These are phyloP conservation scores for Coemansia sp. DNA, from an alignment of 192 early-diverging fungal species.

Conservation along the genomic window DNA sequence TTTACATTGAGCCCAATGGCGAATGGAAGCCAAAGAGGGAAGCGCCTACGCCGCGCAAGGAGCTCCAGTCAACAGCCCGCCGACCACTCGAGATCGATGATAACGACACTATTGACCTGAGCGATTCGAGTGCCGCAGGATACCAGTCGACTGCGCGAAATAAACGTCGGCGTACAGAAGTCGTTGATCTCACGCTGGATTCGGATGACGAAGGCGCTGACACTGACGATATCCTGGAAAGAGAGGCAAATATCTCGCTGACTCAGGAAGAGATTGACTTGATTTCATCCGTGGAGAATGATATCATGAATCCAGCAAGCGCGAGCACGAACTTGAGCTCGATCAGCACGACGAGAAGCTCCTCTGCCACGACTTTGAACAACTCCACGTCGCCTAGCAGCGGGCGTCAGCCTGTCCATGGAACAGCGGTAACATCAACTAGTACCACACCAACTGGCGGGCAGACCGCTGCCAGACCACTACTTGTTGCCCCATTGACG, in stretches of 20 bases:
- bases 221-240: constrained; percentile 11
- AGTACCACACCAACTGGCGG: not conserved
- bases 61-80: constrained; percentile 13
- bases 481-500: not conserved
- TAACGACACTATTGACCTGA: constrained; percentile 31
- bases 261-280: constrained; percentile 48
- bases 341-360: not conserved
- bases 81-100: constrained; percentile 19
- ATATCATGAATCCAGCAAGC: not conserved
- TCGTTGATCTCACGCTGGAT: constrained; percentile 69
- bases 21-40: constrained; percentile 40
- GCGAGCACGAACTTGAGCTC: constrained; percentile 5
- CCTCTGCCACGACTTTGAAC: not conserved
- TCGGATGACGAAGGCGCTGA: constrained; percentile 23
- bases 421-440: not conserved
- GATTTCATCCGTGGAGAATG: constrained; percentile 19
- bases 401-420: not conserved
- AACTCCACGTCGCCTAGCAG: not conserved
- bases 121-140: constrained; percentile 18
- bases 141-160: not conserved
- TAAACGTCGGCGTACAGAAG: constrained; percentile 58
- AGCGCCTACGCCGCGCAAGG: constrained; percentile 47
- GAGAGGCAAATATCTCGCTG: constrained; percentile 14
- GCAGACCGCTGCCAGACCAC: not conserved
- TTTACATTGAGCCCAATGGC: constrained; percentile 44